Evolutionary conservation across 805 yeast genomes (phyloP), one percentile per base, ranked within the genome.

Genomic region (Lachancea cidri): DNA sequence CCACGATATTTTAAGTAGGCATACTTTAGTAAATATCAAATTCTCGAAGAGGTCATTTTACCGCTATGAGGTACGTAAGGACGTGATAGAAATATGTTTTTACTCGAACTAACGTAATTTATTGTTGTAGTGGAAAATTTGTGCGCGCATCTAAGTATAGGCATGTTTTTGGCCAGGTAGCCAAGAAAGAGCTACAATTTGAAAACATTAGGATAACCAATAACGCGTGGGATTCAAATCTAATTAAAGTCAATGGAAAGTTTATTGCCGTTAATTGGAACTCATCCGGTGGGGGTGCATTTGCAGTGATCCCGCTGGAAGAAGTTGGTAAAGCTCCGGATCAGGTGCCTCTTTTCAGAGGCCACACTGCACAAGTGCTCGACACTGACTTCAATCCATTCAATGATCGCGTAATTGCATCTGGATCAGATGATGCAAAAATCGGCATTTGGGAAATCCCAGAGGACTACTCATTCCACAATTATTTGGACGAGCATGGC

Each of bases 341-440:
- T 53, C 78, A 82, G 46, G 89, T 88, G 36, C 93, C 98, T 2
- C 72, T 93, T 50, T 93, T 91, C 65, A 79, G 96, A 55, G 98
- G 98, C 13, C 98, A 91, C 63, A 84, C 89, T 24, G 96, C 95
- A 19, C 83, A 94, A 6, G 97, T 93, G 27, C 73, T 93, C 52
- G 99, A 93, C 66, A 91, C 98, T 0, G 95, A 86, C 43, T 93
- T 91, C 72, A 84, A 88, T 65, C 98, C 98, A 2, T 93, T 89
- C 62, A 77, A 91, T 60, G 81, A 79, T 44, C 71, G 74, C 49
- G 74, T 79, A 53, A 65, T 89, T 40, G 94, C 81, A 3, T 83
- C 95, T 38, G 81, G 85, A 35, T 82, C 94, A 20, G 91, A 84
- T 46, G 94, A 84, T 57, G 83, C 87, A 3, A 81, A 80, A 55